Conservation (phyloP, 805 yeast species). For the Zygosaccharomyces pseudorouxii region DNA sequence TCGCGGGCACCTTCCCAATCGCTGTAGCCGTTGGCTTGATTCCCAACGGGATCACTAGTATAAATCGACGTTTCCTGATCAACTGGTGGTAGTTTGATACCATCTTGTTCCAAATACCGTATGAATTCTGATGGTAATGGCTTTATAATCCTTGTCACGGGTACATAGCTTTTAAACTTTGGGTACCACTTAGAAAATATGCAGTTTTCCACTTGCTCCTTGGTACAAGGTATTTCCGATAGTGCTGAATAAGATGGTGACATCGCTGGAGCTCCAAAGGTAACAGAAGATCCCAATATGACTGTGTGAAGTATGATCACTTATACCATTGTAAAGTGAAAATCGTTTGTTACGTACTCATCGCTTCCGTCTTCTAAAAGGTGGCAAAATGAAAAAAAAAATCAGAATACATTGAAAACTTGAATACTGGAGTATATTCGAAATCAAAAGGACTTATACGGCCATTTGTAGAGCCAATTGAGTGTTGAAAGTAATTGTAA, state of each 20-base stretch:
- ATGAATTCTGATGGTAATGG: constrained; percentile 57
- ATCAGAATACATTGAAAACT: not conserved
- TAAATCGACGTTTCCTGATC: constrained; percentile 29
- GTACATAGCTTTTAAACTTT: constrained; percentile 43
- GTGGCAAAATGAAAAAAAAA: constrained; percentile 6
- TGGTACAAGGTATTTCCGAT: constrained; percentile 30
- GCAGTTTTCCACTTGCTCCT: constrained; percentile 47
- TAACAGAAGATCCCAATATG: not conserved
- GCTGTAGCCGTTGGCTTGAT: constrained; percentile 63
- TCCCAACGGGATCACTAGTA: constrained; percentile 34
- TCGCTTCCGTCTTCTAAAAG: constrained; percentile 4
- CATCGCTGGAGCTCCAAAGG: constrained; percentile 3
- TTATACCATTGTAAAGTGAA: not conserved
- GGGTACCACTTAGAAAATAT: constrained; percentile 58
- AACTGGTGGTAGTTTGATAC: constrained; percentile 56
- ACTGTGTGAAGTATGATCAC: not conserved
- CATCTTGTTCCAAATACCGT: constrained; percentile 60
- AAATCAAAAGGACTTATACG: not conserved
- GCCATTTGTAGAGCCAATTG: not conserved
- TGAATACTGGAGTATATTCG: not conserved
- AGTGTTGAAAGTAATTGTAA: not conserved
- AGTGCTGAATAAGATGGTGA: constrained; percentile 19
- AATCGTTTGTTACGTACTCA: constrained; percentile 7
- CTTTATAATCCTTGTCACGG: constrained; percentile 48
- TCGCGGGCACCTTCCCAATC: constrained; percentile 58